Evolutionary conservation across 768 basidiomycete genomes (phyloP).

Genomic region (Mycena rosella): DNA sequence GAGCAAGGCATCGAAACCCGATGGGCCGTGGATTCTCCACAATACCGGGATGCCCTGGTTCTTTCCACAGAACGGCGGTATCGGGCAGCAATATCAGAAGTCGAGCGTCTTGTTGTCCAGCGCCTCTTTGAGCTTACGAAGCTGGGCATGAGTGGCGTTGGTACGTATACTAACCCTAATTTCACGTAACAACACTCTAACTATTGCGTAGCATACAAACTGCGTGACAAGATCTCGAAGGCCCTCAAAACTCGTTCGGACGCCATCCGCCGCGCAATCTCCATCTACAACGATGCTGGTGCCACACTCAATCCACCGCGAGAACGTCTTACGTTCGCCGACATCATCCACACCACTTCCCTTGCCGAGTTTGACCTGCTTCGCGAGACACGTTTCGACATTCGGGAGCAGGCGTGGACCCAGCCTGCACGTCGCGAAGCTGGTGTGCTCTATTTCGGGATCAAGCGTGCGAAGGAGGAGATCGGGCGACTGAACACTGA

Average conservation of each 20-base stretch:
- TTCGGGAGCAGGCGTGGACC: constrained; percentile 46
- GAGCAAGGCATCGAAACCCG: neutral
- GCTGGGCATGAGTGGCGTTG: constrained; percentile 21
- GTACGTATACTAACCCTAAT: constrained; percentile 12
- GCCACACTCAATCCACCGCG: neutral
- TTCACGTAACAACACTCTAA: no score
- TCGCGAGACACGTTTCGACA: constrained; percentile 44
- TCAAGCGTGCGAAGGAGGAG: constrained; percentile 49
- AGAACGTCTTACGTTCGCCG: neutral
- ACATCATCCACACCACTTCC: constrained; percentile 24
- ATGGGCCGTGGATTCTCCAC: neutral
- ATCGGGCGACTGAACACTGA: constrained; percentile 51
- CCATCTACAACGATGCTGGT: neutral
- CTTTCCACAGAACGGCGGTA: neutral
- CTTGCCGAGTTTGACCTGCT: constrained; percentile 51
- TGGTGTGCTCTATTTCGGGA: constrained; percentile 44
- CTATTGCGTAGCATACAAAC: constrained; percentile 8
- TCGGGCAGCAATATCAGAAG: neutral
- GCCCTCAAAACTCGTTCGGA: neutral
- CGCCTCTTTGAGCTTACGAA: constrained; percentile 19
- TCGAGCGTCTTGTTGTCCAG: constrained; percentile 17
- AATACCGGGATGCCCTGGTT: neutral
- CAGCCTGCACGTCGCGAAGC: constrained; percentile 38
- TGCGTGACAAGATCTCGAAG: neutral
- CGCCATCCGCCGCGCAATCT: neutral